A percentile compares a stretch with the other conserved stretches of the same genome.
Conservation (phyloP, 2,329 filamentous ascomycete genomes). For the Aspergillus sp. region DNA sequence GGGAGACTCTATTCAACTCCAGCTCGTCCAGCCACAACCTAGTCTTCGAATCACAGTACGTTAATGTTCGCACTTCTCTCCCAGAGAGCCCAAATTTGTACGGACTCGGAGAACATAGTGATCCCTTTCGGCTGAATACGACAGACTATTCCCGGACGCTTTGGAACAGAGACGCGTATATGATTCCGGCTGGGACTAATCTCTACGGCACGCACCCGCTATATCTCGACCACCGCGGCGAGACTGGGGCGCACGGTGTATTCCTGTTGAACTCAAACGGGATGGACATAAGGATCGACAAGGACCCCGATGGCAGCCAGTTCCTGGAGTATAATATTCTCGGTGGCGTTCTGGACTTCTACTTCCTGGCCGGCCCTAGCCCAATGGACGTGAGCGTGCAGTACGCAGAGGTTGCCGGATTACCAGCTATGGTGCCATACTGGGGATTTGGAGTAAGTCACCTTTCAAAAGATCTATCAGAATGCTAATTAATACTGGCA, state of each 20-base stretch:
- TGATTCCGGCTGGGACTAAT: slow-evolving; percentile 61
- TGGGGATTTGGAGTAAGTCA: slow-evolving; percentile 59
- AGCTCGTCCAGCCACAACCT: slow-evolving; percentile 67
- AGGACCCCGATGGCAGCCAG: slow-evolving; percentile 57
- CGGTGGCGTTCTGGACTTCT: slow-evolving; percentile 73
- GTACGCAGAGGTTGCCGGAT: slow-evolving; percentile 57
- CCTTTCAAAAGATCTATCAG: neutral
- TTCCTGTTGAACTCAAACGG: slow-evolving; percentile 72
- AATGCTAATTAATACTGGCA: slow-evolving; percentile 13
- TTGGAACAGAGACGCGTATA: slow-evolving; percentile 68
- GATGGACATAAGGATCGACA: slow-evolving; percentile 75
- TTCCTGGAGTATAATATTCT: slow-evolving; percentile 78
- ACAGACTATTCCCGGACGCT: slow-evolving; percentile 69
- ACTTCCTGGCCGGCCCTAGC: slow-evolving; percentile 61
- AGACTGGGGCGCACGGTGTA: slow-evolving; percentile 60
- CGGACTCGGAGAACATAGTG: slow-evolving; percentile 75
- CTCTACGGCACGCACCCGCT: slow-evolving; percentile 73
- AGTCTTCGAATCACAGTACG: slow-evolving; percentile 76
- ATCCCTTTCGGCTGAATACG: slow-evolving; percentile 67
- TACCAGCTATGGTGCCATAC: slow-evolving; percentile 64
- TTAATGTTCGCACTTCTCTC: slow-evolving; percentile 69
- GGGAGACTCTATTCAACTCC: slow-evolving; percentile 64
- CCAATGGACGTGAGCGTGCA: slow-evolving; percentile 60
- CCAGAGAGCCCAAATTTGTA: slow-evolving; percentile 71
- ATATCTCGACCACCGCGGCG: slow-evolving; percentile 69